These are phyloP conservation scores for Geranium brycei DNA, from an alignment of 345 rosid genomes.

Conservation along the genomic window DNA sequence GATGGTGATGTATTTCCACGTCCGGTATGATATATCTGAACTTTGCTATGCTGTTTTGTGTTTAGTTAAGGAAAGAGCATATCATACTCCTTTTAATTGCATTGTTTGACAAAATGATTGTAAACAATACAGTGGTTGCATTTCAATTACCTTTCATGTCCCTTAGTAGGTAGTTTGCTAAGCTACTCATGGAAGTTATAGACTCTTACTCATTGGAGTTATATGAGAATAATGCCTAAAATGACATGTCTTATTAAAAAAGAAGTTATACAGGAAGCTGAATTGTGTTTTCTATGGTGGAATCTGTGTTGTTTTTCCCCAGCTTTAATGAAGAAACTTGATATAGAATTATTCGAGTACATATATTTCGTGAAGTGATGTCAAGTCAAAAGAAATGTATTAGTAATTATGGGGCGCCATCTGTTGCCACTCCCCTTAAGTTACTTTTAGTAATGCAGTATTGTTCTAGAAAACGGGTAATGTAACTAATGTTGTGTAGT, in stretches of 20 bases:
- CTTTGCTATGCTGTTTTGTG: not conserved
- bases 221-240: too few relatives aligned
- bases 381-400: too few relatives aligned
- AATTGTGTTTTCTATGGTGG: too few relatives aligned
- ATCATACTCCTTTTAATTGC: not conserved
- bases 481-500: constrained; percentile 7
- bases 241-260: too few relatives aligned
- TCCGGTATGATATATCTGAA: constrained; percentile 22
- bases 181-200: too few relatives aligned
- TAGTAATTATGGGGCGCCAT: not conserved
- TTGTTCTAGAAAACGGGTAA: constrained; percentile 3
- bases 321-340: too few relatives aligned
- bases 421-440: too few relatives aligned
- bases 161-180: not conserved
- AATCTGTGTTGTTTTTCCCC: too few relatives aligned
- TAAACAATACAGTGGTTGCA: not conserved
- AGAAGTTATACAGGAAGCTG: too few relatives aligned
- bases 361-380: too few relatives aligned
- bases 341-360: too few relatives aligned
- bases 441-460: not conserved
- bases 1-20: constrained; percentile 40
- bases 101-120: not conserved
- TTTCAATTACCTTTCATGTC: not conserved
- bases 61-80: not conserved
- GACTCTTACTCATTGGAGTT: too few relatives aligned